phyloP scores from a whole-genome alignment of 176 grass and related monocot species.

The Musa schizocarpa region DNA sequence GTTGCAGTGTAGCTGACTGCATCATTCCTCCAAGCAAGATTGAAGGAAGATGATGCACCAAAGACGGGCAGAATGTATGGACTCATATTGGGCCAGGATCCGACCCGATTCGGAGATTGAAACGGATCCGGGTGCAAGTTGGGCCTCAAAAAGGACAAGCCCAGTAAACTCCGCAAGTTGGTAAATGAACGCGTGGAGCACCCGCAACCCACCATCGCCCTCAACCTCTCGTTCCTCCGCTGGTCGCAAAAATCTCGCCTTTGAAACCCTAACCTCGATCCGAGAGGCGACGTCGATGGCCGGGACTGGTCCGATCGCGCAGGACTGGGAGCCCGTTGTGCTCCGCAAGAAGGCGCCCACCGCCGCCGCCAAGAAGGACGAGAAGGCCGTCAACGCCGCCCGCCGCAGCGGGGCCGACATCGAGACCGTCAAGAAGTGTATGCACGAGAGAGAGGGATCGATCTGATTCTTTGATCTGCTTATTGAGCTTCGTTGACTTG shows the following conservation, averaged over 20 bases:
- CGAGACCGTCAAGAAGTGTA: constrained; percentile 68
- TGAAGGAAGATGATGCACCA: too few species aligned
- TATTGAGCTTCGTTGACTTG: not conserved
- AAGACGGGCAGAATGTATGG: too few species aligned
- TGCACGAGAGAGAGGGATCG: not conserved
- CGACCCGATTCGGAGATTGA: too few species aligned
- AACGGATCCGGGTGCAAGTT: too few species aligned
- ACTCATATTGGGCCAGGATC: too few species aligned
- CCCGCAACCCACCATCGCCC: not conserved
- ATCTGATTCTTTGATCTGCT: not conserved
- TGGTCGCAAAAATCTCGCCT: not conserved
- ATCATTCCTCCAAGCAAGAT: too few species aligned
- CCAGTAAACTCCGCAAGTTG: too few species aligned
- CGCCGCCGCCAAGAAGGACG: constrained; percentile 67
- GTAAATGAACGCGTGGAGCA: too few species aligned
- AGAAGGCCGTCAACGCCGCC: constrained; percentile 73
- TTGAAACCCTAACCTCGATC: not conserved
- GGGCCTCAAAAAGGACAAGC: too few species aligned
- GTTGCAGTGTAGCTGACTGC: too few species aligned
- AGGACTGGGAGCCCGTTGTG: constrained; percentile 81
- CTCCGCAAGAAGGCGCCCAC: constrained; percentile 70
- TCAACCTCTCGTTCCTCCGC: not conserved
- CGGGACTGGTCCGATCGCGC: constrained; percentile 50
- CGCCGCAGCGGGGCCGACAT: constrained; percentile 70
- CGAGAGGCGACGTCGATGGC: constrained; percentile 28